phyloP scores from a whole-genome alignment of 2,329 filamentous ascomycete genomes.

The Colletotrichum gloeosporioides region DNA sequence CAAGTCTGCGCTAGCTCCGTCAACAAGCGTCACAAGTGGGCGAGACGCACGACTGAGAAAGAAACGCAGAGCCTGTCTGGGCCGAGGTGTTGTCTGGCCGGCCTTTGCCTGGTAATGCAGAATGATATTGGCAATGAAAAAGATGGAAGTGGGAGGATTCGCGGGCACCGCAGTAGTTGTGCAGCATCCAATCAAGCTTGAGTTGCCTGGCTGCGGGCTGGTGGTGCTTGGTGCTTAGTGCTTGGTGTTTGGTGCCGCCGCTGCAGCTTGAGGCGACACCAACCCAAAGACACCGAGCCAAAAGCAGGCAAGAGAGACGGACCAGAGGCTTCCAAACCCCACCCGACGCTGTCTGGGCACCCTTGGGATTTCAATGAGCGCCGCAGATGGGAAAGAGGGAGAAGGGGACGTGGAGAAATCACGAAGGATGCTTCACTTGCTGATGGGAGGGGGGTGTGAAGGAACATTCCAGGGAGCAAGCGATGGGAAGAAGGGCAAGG shows the following conservation, averaged over 20 bases:
- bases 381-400: background rate
- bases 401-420: background rate
- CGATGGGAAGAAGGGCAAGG: background rate
- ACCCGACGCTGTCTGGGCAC: background rate
- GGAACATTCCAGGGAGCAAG: background rate
- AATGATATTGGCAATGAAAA: background rate
- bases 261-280: background rate
- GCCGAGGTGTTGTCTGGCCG: background rate
- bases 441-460: background rate
- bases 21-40: background rate
- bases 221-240: background rate
- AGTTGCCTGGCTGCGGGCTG: background rate
- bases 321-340: slow-evolving; percentile 5
- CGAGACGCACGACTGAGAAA: background rate
- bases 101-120: background rate
- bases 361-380: slow-evolving; percentile 10
- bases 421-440: background rate
- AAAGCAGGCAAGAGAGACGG: background rate
- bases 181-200: background rate
- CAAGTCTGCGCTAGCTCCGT: background rate
- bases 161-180: background rate
- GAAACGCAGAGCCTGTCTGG: background rate
- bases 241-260: background rate
- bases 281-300: background rate
- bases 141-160: background rate